A percentile compares a stretch with the other conserved stretches of the same genome.
These are phyloP conservation scores for Dendrobium nobile DNA, from an alignment of 106 monocot species.

Conservation along the genomic window DNA sequence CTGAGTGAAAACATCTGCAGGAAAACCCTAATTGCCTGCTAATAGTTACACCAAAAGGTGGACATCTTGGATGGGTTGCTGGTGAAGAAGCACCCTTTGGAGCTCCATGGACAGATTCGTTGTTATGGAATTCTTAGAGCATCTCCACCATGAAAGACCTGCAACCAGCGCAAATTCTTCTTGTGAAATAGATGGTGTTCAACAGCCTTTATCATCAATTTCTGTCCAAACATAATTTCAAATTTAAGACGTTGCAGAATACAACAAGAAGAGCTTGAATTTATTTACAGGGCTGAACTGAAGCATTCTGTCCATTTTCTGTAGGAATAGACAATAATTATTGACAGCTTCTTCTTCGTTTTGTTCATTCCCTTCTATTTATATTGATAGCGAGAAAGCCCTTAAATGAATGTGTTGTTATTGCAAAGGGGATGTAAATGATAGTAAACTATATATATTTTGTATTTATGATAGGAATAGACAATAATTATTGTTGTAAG, in stretches of 20 bases:
- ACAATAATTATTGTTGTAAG: too few relatives aligned
- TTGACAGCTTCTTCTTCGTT: too few relatives aligned
- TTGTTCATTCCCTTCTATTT: too few relatives aligned
- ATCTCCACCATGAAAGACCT: conserved; percentile 29
- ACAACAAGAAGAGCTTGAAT: neutral
- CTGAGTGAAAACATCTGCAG: conserved; percentile 17
- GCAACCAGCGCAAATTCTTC: neutral
- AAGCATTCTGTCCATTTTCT: too few relatives aligned
- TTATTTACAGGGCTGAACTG: too few relatives aligned
- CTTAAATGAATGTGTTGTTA: too few relatives aligned
- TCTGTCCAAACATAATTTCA: neutral
- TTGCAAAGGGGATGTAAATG: too few relatives aligned
- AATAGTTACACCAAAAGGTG: conserved; percentile 84
- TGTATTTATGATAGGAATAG: too few relatives aligned
- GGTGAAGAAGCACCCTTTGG: conserved; percentile 84
- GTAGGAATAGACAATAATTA: too few relatives aligned
- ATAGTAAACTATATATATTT: too few relatives aligned
- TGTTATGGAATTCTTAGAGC: conserved; percentile 81
- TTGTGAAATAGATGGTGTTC: neutral
- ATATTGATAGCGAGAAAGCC: too few relatives aligned
- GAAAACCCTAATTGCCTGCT: conserved; percentile 70
- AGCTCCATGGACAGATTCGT: conserved; percentile 88
- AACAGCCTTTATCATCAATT: neutral
- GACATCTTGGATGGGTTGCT: conserved; percentile 93
- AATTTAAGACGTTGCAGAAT: neutral